Conservation (phyloP, 441 rosid species). For the Isatis lusitanica region DNA sequence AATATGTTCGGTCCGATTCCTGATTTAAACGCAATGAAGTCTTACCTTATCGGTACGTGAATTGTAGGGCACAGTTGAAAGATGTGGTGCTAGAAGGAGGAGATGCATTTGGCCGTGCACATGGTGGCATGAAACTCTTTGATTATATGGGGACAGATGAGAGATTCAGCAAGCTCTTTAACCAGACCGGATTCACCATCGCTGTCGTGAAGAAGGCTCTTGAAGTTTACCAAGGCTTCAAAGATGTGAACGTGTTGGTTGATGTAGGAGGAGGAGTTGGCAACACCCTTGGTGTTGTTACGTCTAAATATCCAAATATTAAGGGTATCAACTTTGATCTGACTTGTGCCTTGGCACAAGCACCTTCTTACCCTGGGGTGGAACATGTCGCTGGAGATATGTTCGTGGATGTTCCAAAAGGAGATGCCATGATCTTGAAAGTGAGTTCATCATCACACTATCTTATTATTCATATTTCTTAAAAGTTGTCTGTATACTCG, state of each 20-base stretch:
- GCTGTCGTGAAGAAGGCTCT: slow-evolving; percentile 23
- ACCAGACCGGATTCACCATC: slow-evolving; percentile 16
- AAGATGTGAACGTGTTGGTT: slow-evolving; percentile 22
- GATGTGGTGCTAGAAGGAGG: slow-evolving; percentile 26
- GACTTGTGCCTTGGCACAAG: slow-evolving; percentile 33
- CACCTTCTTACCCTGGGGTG: slow-evolving; percentile 27
- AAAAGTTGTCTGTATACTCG: background rate
- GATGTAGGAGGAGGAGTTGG: slow-evolving; percentile 36
- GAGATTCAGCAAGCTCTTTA: slow-evolving; percentile 24
- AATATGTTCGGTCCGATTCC: too few relatives aligned
- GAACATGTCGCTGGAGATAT: slow-evolving; percentile 37
- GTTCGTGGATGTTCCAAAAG: slow-evolving; percentile 33
- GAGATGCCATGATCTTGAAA: slow-evolving; percentile 35
- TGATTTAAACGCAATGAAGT: background rate
- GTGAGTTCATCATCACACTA: background rate
- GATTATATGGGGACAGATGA: slow-evolving; percentile 17
- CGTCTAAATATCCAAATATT: slow-evolving; percentile 26
- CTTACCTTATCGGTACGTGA: background rate
- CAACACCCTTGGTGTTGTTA: slow-evolving; percentile 17
- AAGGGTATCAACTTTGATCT: slow-evolving; percentile 31
- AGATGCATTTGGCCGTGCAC: slow-evolving; percentile 25
- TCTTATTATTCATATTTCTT: background rate
- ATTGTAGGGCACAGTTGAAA: slow-evolving; percentile 11
- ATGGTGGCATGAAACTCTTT: slow-evolving; percentile 25
- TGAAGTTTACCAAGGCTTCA: slow-evolving; percentile 21